phyloP scores from a whole-genome alignment of 2,329 filamentous ascomycete species.

The Penicillium sp. region DNA sequence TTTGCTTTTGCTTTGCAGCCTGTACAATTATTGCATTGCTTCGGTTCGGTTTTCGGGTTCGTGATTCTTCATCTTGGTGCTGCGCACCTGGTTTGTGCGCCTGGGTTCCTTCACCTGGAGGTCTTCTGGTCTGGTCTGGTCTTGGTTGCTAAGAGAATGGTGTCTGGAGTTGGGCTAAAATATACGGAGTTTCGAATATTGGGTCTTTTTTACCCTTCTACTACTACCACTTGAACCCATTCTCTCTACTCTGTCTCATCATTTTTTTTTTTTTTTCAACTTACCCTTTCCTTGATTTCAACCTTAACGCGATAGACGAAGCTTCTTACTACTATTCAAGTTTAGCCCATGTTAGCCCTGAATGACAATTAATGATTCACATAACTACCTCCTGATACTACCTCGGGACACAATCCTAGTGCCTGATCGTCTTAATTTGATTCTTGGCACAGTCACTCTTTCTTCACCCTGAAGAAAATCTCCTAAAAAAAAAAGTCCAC shows the following conservation, averaged over 20 bases:
- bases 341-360: background rate
- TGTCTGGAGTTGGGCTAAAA: conserved; percentile 11
- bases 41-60: background rate
- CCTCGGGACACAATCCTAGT: too few species aligned
- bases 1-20: conserved; percentile 24
- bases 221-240: background rate
- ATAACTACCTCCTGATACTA: background rate
- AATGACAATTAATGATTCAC: background rate
- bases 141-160: background rate
- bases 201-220: background rate
- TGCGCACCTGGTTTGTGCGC: background rate
- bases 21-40: conserved; percentile 11
- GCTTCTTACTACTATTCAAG: background rate
- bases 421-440: background rate
- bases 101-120: background rate
- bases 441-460: background rate
- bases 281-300: background rate
- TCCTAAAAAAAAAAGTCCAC: background rate
- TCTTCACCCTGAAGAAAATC: background rate
- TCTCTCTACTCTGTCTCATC: background rate
- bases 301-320: background rate
- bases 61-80: background rate
- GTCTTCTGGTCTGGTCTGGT: background rate
- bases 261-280: background rate
- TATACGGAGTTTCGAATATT: conserved; percentile 8